These are phyloP conservation scores for Annulohypoxylon moriforme DNA, from an alignment of 495 filamentous ascomycete species.

Conservation along the genomic window DNA sequence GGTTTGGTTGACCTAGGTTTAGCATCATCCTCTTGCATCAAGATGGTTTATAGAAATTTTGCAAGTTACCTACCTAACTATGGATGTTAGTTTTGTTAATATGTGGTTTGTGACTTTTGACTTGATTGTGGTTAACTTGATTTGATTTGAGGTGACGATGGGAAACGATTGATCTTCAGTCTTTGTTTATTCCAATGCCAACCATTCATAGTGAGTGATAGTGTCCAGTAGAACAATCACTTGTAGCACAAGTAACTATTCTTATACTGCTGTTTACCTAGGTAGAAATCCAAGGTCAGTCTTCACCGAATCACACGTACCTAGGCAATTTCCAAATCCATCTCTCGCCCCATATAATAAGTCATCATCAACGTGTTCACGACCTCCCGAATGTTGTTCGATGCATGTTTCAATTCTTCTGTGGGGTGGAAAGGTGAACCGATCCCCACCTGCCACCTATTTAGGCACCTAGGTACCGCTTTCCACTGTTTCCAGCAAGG, in stretches of 20 bases:
- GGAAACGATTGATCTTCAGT: background rate
- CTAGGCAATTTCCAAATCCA: background rate
- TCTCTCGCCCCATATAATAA: background rate
- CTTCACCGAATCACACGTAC: background rate
- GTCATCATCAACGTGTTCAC: constrained; percentile 1
- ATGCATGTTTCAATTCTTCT: background rate
- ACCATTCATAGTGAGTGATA: too few relatives aligned
- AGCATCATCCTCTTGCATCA: constrained; percentile 27
- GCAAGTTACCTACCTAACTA: background rate
- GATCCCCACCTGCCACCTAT: background rate
- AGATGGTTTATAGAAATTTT: constrained; percentile 26
- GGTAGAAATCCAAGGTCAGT: background rate
- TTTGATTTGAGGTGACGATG: background rate
- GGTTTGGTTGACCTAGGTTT: background rate
- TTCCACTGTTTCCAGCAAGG: constrained; percentile 17
- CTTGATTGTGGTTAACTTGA: background rate
- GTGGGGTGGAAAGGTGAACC: background rate
- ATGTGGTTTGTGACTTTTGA: background rate
- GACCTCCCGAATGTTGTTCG: background rate
- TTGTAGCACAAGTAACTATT: background rate
- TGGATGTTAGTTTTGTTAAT: background rate
- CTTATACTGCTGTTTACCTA: background rate
- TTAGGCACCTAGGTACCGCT: background rate
- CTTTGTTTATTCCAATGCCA: too few relatives aligned
- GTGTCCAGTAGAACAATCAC: too few relatives aligned